Base-by-base conservation (phyloP, 495 filamentous ascomycete genomes). In the Aspergillus bridgeri region DNA sequence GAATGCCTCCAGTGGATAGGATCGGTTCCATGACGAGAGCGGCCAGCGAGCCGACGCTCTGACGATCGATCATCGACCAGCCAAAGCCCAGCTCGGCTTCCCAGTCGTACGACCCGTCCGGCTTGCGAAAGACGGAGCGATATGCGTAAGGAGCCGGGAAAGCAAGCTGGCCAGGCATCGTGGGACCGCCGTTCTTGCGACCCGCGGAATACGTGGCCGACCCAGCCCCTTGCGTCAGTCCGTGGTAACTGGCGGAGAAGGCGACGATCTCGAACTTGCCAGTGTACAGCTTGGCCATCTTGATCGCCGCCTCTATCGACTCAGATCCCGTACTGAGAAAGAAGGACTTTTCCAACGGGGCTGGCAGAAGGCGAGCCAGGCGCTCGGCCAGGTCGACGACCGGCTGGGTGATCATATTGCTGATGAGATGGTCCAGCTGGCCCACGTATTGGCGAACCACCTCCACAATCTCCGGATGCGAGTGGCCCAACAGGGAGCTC, bases 241-340 rank as follows among this genome's bases (percentile, higher is more conserved):
- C 83, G 53, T 86, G 82, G 68, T 78, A 86, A 23, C 75, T 79
- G 5, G 76, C 76, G 13, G 67, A 70, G 5, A 85, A 67, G 0
- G 73, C 82, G 19, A 85, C 77, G 50, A 86, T 72, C 60, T 85
- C 82, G 48, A 75, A 84, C 23, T 80, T 80, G 1, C 81, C 81
- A 0, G 82, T 85, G 53, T 78, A 82, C 6, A 69, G 57, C 57
- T 85, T 85, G 19, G 82, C 82, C 58, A 86, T 69, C 42, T 80
- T 77, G 55, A 83, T 78, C 8, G 81, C 81, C 0, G 79, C 79
- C 50, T 84, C 81, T 51, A 74, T 82, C 50, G 70, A 72, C 59
- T 84, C 81, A n/a, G 76, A 77, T 0, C 81, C 81, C 0, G 79
- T 83, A 54, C 73, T 79, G 3, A 83, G 66, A 51, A 84, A 82